phyloP scores from a whole-genome alignment of 1,284 basidiomycete genomes.

The Malassezia furfur region DNA sequence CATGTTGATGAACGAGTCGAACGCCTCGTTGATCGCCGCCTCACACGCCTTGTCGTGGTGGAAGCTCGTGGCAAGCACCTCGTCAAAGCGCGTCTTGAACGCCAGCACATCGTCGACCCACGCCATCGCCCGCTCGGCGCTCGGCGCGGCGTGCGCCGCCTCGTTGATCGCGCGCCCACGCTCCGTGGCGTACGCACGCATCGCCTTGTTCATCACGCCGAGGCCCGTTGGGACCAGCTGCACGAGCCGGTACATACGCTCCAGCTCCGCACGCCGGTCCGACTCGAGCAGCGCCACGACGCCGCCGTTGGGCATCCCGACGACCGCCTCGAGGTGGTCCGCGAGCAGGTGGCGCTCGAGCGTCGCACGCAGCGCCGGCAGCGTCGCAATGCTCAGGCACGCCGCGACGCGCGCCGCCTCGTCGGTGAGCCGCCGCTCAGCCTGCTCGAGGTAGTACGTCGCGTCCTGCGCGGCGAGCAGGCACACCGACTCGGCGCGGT shows the following conservation, averaged over 20 bases:
- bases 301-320: constrained; percentile 74
- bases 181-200: constrained; percentile 66
- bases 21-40: constrained; percentile 82
- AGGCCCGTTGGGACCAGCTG: constrained; percentile 58
- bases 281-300: constrained; percentile 78
- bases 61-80: constrained; percentile 65
- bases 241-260: constrained; percentile 71
- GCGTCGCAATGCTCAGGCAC: constrained; percentile 72
- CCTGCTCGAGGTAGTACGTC: constrained; percentile 73
- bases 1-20: constrained; percentile 80
- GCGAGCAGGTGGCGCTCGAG: constrained; percentile 70
- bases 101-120: constrained; percentile 91
- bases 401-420: constrained; percentile 81
- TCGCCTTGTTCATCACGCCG: constrained; percentile 58
- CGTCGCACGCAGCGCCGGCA: constrained; percentile 61
- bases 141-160: constrained; percentile 21
- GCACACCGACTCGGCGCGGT: constrained; percentile 63
- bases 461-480: constrained; percentile 69
- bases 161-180: constrained; percentile 75
- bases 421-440: constrained; percentile 68
- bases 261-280: constrained; percentile 67
- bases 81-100: constrained; percentile 83
- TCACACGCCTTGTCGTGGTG: constrained; percentile 65
- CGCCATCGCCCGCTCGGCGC: constrained; percentile 59
- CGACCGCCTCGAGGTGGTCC: constrained; percentile 64